Base-by-base conservation (phyloP, 177 flowering plant species). In the Vitis hybrid region DNA sequence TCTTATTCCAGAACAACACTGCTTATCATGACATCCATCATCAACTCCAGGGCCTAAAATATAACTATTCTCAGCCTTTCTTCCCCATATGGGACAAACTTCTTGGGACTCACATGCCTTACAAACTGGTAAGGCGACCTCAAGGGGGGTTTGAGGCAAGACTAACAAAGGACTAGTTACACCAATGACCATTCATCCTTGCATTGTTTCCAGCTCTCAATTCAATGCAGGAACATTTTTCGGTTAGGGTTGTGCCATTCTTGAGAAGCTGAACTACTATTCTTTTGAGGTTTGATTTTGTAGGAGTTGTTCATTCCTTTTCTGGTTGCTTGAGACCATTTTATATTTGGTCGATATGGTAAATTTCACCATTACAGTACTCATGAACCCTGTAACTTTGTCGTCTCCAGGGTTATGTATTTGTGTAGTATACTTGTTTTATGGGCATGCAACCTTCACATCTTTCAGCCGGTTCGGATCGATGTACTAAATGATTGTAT, bases 21-120 rank as follows among this genome's bases (percentile, higher is more conserved):
- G 98, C 98, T 31, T 91, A 93, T 70, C 98, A 93, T 69, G 98
- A 91, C 70, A 76, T 91, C 66, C 98, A 93, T 66, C 97, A 93
- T 83, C 98, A 93, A 72, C 89, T 90, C 19, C 84, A 88, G 39
- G 98, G 98, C 52, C 67, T 73, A 16, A 90, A 90, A 73, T 93
- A 77, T 78, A 91, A 93, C 79, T 93, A 79, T 73, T 90, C 97
- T 5, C 98, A 93, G 74, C 97, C 98, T 0, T 93, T 91, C 75
- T 93, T 91, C 73, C 67, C 84, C 19, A 80, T 88, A 12, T 93
- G 98, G 98, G 95, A 91, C 67, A 88, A 71, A 73, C 60, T 91
- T 57, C 89, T 93, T 19, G 95, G 98, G 34, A 93, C 97, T 16
- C 71, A 93, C 69, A 87, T 86, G 93, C 89, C 92, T 16, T 90